Evolutionary conservation across 164 flowering plant species (phyloP), one percentile per base, ranked within the genome.

Genomic region (Amborella trichopoda): DNA sequence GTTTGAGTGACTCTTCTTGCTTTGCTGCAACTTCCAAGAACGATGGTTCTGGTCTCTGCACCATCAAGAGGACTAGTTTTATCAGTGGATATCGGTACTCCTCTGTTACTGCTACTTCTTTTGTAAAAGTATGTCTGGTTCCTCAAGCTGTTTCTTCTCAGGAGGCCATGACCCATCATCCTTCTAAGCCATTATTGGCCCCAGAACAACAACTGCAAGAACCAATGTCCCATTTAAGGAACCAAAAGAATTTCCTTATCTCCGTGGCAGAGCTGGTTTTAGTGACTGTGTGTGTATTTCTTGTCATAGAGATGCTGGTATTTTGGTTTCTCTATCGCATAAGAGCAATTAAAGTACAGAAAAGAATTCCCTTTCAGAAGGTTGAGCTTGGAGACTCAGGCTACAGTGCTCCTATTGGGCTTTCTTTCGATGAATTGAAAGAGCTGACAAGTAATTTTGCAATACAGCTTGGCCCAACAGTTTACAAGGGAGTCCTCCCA

Each of bases 31-130:
- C 81, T 22, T 54, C 78, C 5, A 64, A 45, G 50, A 70, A 76
- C 46, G 77, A 76, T 53, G 81, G 81, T n/a, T 72, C 81, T 1
- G 77, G 81, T 28, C 37, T 65, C 40, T 76, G 81, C 61, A 68
- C 70, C 0, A 44, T 76, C 34, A 70, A 72, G 55, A 46, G 72
- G 54, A 72, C 77, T 2, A 44, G 60, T 46, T 76, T 65, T 57
- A 46, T 76, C 17, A 70, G 75, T 22, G 81, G 81, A 26, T 72
- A 65, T 46, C 51, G 50, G 44, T 51, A 52, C 40, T 66, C 68
- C 18, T 66, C 69, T 34, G 42, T 50, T 6, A 56, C 65, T 23
- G 59, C 75, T 3, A 48, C 48, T 44, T 72, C 77, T 1, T 75
- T 60, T 63, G 37, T 72, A 65, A 72, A 72, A 47, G 68, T 65